These are phyloP conservation scores for Rhizopogon vinicolor DNA, from an alignment of 768 basidiomycete species.

Conservation along the genomic window DNA sequence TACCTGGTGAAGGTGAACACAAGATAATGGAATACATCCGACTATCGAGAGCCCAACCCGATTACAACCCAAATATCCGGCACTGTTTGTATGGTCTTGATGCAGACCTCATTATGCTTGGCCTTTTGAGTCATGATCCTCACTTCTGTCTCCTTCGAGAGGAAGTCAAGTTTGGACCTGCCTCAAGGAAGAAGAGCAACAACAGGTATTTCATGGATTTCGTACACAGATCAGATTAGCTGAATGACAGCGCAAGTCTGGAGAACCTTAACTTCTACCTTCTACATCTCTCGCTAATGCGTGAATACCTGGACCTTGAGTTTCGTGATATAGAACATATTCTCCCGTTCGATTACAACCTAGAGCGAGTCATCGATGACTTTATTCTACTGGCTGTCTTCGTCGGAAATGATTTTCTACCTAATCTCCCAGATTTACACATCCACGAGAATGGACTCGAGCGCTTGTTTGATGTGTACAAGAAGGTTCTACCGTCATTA, in stretches of 20 bases:
- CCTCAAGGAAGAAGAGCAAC: slow-evolving; percentile 64
- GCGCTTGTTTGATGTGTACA: slow-evolving; percentile 91
- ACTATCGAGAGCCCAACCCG: slow-evolving; percentile 87
- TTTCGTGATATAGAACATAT: slow-evolving; percentile 68
- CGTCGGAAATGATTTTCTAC: slow-evolving; percentile 96
- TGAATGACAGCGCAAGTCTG: slow-evolving; percentile 28
- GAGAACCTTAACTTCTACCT: slow-evolving; percentile 92
- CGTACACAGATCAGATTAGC: slow-evolving; percentile 5
- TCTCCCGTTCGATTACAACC: slow-evolving; percentile 77
- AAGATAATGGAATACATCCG: slow-evolving; percentile 99
- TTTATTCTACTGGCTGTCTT: slow-evolving; percentile 96
- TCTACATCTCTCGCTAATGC: slow-evolving; percentile 88
- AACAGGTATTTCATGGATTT: slow-evolving; percentile 35
- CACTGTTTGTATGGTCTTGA: slow-evolving; percentile 99
- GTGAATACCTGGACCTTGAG: slow-evolving; percentile 97
- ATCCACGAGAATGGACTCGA: slow-evolving; percentile 98
- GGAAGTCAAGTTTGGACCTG: slow-evolving; percentile 96
- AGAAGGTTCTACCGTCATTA: slow-evolving; percentile 78
- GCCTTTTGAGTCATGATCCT: slow-evolving; percentile 94
- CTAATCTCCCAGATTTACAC: slow-evolving; percentile 93
- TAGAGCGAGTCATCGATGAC: slow-evolving; percentile 96
- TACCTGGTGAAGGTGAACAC: slow-evolving; percentile 99
- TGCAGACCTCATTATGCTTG: slow-evolving; percentile 98
- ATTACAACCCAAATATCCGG: slow-evolving; percentile 94
- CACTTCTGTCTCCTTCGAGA: slow-evolving; percentile 97